Base-by-base conservation (phyloP, 1,139 yeast species). In the Lodderomyces beijingensis region DNA sequence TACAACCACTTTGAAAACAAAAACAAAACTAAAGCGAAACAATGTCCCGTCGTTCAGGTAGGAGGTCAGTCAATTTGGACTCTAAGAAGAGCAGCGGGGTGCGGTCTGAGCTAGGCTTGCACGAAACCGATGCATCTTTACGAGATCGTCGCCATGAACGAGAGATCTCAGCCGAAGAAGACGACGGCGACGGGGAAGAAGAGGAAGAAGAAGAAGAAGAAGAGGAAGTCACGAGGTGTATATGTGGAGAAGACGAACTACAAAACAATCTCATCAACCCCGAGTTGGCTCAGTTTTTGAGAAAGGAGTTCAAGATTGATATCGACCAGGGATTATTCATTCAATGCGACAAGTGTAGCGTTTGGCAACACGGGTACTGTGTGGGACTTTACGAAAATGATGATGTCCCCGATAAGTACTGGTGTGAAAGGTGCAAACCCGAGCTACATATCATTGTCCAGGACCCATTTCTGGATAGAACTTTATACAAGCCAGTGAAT, bases 361-460 rank as follows among this genome's bases (percentile, higher is more conserved):
- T 82, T 8, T 91, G 97, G 98, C 97, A 91, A 58, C 98, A 91
- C 55, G 97, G 96, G 3, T 88, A 70, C 58, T 91, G 98, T 62
- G 96, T 91, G 26, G 95, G 96, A 1, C 72, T 86, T 38, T 69
- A 66, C 40, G 74, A 74, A 32, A 84, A 79, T 43, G 80, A 77
- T 21, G 82, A 76, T 39, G 87, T 87, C 1, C 96, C 96, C 2
- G 96, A 88, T 39, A 84, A 84, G 54, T 89, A 89, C 57, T 86
- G 87, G 84, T 89, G 97, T 65, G 98, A 91, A 53, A 59, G 65
- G 47, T 91, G 97, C 61, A 77, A 80, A 44, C 95, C 96, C 0
- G 89, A 83, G 28, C 62, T 82, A 27, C 97, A 89, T 53, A 60
- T 74, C 16, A 58, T 77, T 32, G 51, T 67, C 14, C 49, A 51